Conservation (phyloP, 208 protist genomes). For the Tritrichomonas foetus region DNA sequence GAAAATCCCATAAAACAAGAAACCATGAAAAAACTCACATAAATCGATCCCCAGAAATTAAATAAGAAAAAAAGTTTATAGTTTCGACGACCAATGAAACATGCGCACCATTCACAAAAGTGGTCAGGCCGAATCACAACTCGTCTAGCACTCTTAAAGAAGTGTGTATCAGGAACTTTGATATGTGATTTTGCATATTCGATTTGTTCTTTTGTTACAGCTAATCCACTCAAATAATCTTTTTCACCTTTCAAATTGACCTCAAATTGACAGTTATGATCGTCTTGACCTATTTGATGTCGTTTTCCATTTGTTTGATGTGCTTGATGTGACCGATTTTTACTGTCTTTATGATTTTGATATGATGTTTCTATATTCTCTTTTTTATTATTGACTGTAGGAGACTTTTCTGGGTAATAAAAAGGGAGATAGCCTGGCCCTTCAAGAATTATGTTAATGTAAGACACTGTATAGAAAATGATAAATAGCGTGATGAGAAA, state of each 20-base stretch:
- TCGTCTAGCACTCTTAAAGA: not conserved
- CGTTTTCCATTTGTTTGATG: no score
- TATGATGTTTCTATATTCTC: no score
- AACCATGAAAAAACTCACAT: not conserved
- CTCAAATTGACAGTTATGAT: no score
- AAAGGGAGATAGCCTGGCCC: slow-evolving; percentile 10
- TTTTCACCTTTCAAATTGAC: no score
- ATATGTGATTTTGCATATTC: not conserved
- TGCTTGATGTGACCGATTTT: no score
- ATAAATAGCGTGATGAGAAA: not conserved
- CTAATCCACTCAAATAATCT: not conserved
- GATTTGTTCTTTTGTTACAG: not conserved
- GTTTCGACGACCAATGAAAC: not conserved
- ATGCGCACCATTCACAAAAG: not conserved
- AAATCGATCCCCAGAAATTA: slow-evolving; percentile 13
- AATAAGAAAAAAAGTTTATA: slow-evolving; percentile 15
- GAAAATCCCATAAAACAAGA: not conserved
- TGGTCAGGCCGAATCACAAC: slow-evolving; percentile 26
- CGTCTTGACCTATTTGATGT: no score
- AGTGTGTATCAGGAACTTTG: not conserved
- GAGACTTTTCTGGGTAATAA: not conserved
- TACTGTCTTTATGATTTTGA: no score
- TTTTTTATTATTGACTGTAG: not conserved
- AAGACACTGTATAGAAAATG: not conserved
- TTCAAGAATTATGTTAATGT: not conserved